Percentiles rank a stretch among this genome's conserved stretches.
Evolutionary conservation across 495 filamentous ascomycete genomes (phyloP).

Genomic region (Trichoderma erinaceum): DNA sequence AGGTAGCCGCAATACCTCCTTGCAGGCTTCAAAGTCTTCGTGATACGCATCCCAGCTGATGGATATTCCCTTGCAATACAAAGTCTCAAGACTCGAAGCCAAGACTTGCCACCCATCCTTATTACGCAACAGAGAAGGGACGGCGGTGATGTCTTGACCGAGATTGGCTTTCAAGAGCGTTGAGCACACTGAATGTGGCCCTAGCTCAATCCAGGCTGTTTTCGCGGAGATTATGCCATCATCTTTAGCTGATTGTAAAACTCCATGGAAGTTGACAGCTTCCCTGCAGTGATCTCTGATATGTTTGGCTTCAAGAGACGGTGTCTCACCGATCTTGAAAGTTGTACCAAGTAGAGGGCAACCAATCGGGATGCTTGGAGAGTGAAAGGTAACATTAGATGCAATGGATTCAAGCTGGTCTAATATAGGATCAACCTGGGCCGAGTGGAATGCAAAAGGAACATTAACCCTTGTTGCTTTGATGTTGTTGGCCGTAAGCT

Average conservation of each 20-base stretch:
- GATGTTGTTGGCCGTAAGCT: constrained; percentile 53
- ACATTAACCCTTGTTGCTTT: constrained; percentile 66
- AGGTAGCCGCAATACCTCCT: constrained; percentile 61
- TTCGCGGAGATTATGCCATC: constrained; percentile 45
- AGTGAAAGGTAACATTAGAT: constrained; percentile 51
- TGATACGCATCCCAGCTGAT: constrained; percentile 75
- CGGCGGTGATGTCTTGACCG: constrained; percentile 44
- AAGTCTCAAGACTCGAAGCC: constrained; percentile 48
- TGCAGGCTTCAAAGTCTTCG: constrained; percentile 56
- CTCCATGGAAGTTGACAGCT: constrained; percentile 67
- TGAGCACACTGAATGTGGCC: constrained; percentile 62
- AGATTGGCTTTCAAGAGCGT: constrained; percentile 60
- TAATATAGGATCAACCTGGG: constrained; percentile 72
- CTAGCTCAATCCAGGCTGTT: constrained; percentile 60
- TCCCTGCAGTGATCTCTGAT: constrained; percentile 62
- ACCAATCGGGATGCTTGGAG: constrained; percentile 61
- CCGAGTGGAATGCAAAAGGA: constrained; percentile 76
- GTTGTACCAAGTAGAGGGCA: constrained; percentile 62
- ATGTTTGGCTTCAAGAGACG: constrained; percentile 52
- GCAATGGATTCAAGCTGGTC: constrained; percentile 54
- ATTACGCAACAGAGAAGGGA: constrained; percentile 44
- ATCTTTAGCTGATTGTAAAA: constrained; percentile 50
- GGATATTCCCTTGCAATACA: constrained; percentile 60
- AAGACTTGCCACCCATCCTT: constrained; percentile 62
- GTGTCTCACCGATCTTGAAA: constrained; percentile 42